These are phyloP conservation scores for Botrytis byssoidea DNA, from an alignment of 2,329 filamentous ascomycete genomes.

Conservation along the genomic window DNA sequence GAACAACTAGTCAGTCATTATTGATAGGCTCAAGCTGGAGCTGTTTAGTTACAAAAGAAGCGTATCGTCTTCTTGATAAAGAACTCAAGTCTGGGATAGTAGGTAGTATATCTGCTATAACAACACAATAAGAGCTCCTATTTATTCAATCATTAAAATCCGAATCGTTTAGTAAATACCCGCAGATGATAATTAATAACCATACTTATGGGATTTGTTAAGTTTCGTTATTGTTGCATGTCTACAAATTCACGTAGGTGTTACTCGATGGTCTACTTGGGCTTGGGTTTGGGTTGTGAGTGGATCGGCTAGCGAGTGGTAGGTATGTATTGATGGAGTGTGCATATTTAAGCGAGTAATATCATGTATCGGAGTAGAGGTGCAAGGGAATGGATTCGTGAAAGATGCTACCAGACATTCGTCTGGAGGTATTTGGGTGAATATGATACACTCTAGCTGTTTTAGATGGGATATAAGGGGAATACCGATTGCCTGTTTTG, in stretches of 20 bases:
- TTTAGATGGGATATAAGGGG: background rate
- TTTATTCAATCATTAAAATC: no score
- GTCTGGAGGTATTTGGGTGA: background rate
- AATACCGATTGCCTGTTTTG: background rate
- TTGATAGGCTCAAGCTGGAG: no score
- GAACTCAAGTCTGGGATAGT: no score
- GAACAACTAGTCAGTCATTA: no score
- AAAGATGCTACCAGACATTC: background rate
- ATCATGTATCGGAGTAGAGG: background rate
- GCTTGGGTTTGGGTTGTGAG: background rate
- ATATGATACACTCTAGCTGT: background rate
- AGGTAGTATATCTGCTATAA: background rate
- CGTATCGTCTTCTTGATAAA: no score
- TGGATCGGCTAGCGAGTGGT: background rate
- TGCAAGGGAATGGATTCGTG: background rate
- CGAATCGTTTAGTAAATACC: background rate
- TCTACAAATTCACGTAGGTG: background rate
- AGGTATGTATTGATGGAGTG: background rate
- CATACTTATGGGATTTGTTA: accelerated
- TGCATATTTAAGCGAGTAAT: background rate
- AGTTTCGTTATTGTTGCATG: background rate
- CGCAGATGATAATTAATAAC: accelerated
- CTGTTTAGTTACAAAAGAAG: no score
- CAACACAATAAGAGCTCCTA: background rate
- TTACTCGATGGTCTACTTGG: background rate